Percentiles rank a stretch among this genome's conserved stretches.
These are phyloP conservation scores for Dalbergia cultrata DNA, from an alignment of 306 rosid genomes.

Conservation along the genomic window DNA sequence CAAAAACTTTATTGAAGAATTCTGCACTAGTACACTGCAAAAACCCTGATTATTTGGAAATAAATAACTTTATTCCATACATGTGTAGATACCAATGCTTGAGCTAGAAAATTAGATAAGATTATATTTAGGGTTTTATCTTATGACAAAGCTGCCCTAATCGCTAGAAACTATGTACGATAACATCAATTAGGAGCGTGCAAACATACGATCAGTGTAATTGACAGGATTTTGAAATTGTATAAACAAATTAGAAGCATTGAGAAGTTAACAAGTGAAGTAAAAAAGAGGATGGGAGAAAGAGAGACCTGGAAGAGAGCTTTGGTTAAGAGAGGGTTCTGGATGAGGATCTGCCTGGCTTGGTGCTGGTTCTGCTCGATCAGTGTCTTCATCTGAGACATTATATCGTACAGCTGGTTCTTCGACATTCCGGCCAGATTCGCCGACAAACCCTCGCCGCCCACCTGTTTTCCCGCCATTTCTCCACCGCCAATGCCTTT, in stretches of 20 bases:
- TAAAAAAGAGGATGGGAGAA: not conserved
- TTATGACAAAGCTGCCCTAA: not conserved
- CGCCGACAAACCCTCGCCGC: conserved; percentile 76
- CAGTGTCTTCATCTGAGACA: conserved; percentile 97
- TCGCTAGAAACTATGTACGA: conserved; percentile 10
- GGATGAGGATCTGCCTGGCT: conserved; percentile 92
- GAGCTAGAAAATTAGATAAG: conserved; percentile 1
- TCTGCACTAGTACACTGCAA: not conserved
- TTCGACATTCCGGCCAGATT: conserved; percentile 94
- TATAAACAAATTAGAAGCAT: not conserved
- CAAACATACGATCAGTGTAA: not conserved
- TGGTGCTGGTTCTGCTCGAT: conserved; percentile 95
- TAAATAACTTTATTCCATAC: not conserved
- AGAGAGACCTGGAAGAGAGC: conserved; percentile 91
- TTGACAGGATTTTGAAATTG: not conserved
- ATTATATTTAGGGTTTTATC: conserved; percentile 31
- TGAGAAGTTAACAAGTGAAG: not conserved
- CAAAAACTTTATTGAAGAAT: conserved; percentile 14
- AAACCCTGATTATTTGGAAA: not conserved
- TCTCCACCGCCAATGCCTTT: not conserved
- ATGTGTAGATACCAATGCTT: conserved; percentile 25
- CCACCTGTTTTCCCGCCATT: conserved; percentile 87
- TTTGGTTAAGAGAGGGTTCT: conserved; percentile 90
- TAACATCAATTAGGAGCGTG: not conserved
- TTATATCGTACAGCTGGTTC: conserved; percentile 87